These are phyloP conservation scores for Orbilia oligospora DNA, from an alignment of 2,329 filamentous ascomycete species.

Conservation along the genomic window DNA sequence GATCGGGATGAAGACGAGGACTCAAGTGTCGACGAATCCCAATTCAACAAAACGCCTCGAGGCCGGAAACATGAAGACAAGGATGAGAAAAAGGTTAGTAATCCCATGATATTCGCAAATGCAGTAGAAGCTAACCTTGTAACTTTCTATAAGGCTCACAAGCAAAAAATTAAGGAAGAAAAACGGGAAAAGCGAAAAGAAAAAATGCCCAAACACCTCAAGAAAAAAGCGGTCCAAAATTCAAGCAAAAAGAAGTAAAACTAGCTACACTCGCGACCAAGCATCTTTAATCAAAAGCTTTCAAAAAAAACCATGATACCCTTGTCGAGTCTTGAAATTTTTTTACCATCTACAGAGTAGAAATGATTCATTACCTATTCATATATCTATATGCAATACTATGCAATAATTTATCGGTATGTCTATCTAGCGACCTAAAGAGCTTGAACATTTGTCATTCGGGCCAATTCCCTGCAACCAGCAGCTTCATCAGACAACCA, in stretches of 20 bases:
- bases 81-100: constrained; percentile 81
- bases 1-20: constrained; percentile 34
- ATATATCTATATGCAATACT: not conserved
- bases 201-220: constrained; percentile 96
- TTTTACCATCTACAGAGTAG: no score
- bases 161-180: constrained; percentile 91
- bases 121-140: constrained; percentile 44
- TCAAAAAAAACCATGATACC: constrained; percentile 31
- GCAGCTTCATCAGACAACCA: no score
- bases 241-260: constrained; percentile 72
- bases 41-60: constrained; percentile 74
- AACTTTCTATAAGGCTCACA: constrained; percentile 74
- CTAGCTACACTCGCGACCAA: not conserved
- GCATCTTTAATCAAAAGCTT: not conserved
- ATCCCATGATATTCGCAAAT: constrained; percentile 14
- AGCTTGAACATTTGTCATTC: constrained; percentile 23
- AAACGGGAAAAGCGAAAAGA: constrained; percentile 93
- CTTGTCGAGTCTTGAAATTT: not conserved
- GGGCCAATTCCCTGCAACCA: not conserved
- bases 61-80: constrained; percentile 93
- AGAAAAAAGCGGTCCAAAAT: constrained; percentile 84
- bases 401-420: not conserved
- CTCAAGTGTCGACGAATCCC: constrained; percentile 47
- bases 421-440: not conserved
- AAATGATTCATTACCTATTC: constrained; percentile 4